Base-by-base conservation (phyloP, 2,329 filamentous ascomycete species). In the Lasiodiplodia citricola region DNA sequence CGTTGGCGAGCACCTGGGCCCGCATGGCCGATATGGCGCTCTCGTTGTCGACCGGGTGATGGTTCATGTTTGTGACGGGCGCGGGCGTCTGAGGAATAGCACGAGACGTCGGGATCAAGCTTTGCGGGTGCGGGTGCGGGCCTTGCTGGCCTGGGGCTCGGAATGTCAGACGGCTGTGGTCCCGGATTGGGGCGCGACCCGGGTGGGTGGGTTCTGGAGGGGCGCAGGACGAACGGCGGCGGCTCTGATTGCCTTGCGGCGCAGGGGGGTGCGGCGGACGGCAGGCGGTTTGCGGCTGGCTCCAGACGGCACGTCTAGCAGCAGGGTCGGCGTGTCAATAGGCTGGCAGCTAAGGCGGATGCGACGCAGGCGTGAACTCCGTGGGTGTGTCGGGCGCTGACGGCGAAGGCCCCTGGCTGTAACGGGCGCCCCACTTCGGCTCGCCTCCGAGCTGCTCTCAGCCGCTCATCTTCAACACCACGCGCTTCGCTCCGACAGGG, bases 1-100 rank as follows among this genome's bases (percentile, higher is more conserved):
- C 65, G 65, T 67, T 67, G 55, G 65, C 65, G n/a, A 67, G 41
- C 44, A 67, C 56, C 56, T 67, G 65, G 41, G 44, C 37, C 31
- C 65, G 65, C 23, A 67, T 47, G 18, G 60, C 60, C 44, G 28
- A 18, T 47, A 64, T 64, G 60, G 60, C 47, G 47, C 7, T 38
- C 44, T 64, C 60, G 47, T 64, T 35, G 11, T 51, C 60, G 41
- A 37, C 44, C 44, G 28, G 60, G 44, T 47, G 44, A 16, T 64
- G 60, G 60, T 21, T 50, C 60, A 64, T 64, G 28, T 4, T 41
- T 25, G 31, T 35, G 44, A 13, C 3, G 60, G n/a, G 18, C 35
- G 41, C 23, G 23, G 10, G 37, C 41, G 60, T 38, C 41, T 35
- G 52, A n/a, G 41, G 37, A 10, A 5, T 21, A 13, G 56, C 25